Base-by-base conservation (phyloP, 1,139 yeast species). In the Dujonia santamariae region DNA sequence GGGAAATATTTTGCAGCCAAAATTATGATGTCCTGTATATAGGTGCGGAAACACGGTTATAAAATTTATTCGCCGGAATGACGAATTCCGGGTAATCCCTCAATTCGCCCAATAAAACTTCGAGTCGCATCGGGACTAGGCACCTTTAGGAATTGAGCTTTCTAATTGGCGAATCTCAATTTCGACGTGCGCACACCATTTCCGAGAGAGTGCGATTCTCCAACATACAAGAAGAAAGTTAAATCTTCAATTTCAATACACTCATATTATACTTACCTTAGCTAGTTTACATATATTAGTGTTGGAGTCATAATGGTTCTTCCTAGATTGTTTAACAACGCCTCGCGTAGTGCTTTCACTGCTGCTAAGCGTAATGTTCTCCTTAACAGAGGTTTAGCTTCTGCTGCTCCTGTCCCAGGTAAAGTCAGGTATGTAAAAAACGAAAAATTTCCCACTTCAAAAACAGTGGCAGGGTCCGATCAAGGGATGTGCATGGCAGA, bases 241-340 rank as follows among this genome's bases (percentile, higher is more conserved):
- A 36, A 36, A 32, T 16, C 38, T 32, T 17, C 29, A 13, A 26
- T 26, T 28, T 25, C n/a, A n/a, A n/a, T n/a, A n/a, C 25, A 28
- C 31, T 26, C 14, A 26, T 20, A 6, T n/a, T 13, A 21, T 27
- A 15, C 22, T 26, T 18, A 21, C 32, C 12, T 21, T 23, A 31
- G 20, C 16, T 14, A 27, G 14, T 27, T 34, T 29, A 28, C 35
- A 31, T 29, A 32, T 36, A 16, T 28, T 36, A 36, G 38, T 36
- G 34, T 31, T 31, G 37, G 37, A 35, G 37, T 35, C 37, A 31
- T 35, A 19, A 79, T 79, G 85, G 85, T 78, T 72, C 74, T 82
- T 69, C 92, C 96, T 70, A 87, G 95, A 81, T 81, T 87, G 72
- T 81, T 85, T 72, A 84, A 88, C 75, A 76, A 87, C 67, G 72